Evolutionary conservation across 1,284 basidiomycete species (phyloP), one percentile per base, ranked within the genome.

Genomic region (Tausonia pullulans): DNA sequence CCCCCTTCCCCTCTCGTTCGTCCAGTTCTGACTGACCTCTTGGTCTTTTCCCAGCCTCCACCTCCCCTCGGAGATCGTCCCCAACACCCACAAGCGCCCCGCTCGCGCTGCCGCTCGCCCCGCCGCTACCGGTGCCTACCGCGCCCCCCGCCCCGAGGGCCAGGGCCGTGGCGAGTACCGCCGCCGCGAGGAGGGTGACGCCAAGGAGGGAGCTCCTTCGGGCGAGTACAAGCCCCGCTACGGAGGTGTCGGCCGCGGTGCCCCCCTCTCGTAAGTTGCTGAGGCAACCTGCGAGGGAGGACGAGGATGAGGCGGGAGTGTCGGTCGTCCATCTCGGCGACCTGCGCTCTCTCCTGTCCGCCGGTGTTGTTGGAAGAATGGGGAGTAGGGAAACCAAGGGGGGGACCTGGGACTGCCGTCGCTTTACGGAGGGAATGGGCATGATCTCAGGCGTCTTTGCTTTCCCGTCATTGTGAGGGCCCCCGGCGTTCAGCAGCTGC

Each of bases 11-110:
- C 11, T 27, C 63, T 48, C 50, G 5, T 11, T 3, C n/a, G 9
- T 56, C 27, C n/a, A 27, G 27, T 27, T 27, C 27, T 41, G 45
- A 58, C 64, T 64, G 55, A 67, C 59, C 5, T 46, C 48, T 48
- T 44, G 49, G 13, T 16, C 27, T 27, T 27, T 2, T 54, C 11
- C 41, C 71, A 91, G 87, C 87, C 83, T 96, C 67, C 89, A 95
- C 81, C 86, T 96, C 71, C 92, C 92, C 65, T 79, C 80, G 68
- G 91, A 95, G 80, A 96, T 97, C 73, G 93, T 97, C 67, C 93
- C 93, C 69, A 80, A 88, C 68, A 97, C 93, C 70, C 90, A 94
- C 84, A 94, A 94, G 83, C 95, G 92, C 81, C 87, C 88, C 67
- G 87, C 76, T 77, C 71, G 90, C 84, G 68, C 81, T 81, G 71